Conservation (phyloP, 2,329 filamentous ascomycete species). For the Cylindrodendrum hubeiense region DNA sequence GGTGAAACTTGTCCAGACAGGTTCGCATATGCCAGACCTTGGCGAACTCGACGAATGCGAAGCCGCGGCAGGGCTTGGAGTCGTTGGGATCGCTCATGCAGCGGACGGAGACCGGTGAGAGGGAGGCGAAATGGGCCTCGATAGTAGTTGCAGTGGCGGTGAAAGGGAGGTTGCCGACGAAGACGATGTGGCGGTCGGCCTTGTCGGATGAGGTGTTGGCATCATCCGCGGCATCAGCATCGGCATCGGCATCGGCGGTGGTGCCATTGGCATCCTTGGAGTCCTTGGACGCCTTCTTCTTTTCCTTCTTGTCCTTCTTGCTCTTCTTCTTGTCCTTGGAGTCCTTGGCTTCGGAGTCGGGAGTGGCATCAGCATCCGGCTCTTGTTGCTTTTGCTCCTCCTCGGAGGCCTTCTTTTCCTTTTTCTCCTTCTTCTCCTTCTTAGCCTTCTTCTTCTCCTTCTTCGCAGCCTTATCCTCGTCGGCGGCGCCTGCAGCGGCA, state of each 20-base stretch:
- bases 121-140: conserved; percentile 80
- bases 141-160: conserved; percentile 79
- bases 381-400: conserved; percentile 25
- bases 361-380: conserved; percentile 27
- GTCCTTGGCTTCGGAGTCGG: conserved; percentile 4
- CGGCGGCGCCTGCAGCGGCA: conserved; percentile 32
- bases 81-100: conserved; percentile 77
- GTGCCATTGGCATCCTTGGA: conserved; percentile 30
- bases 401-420: conserved; percentile 43
- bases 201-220: conserved; percentile 32
- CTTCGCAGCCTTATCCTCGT: conserved; percentile 40
- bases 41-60: conserved; percentile 91
- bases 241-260: conserved; percentile 28
- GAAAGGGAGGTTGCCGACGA: conserved; percentile 85
- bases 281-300: conserved; percentile 48
- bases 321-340: conserved; percentile 35
- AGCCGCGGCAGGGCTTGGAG: conserved; percentile 75
- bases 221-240: conserved; percentile 18
- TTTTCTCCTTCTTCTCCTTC: conserved; percentile 49
- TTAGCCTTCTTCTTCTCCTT: conserved; percentile 47
- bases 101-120: conserved; percentile 66
- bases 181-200: conserved; percentile 49
- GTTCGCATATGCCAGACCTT: conserved; percentile 92
- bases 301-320: conserved; percentile 41
- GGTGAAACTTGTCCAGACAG: conserved; percentile 90